These are phyloP conservation scores for Buxus sempervirens DNA, from an alignment of 164 flowering plant species.

Conservation along the genomic window DNA sequence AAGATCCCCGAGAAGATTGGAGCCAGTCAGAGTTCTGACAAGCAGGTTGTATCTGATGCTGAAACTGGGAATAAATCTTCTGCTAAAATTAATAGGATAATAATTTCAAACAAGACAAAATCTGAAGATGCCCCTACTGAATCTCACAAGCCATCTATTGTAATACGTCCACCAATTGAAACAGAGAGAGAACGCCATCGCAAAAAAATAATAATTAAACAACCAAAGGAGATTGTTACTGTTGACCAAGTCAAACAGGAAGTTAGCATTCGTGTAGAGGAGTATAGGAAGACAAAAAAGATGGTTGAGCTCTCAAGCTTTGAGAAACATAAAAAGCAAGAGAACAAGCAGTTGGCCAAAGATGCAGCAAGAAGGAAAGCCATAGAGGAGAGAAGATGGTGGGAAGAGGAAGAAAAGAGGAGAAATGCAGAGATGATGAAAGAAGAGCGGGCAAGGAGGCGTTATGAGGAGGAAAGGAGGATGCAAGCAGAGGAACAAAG, in stretches of 20 bases:
- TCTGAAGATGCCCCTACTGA: slow-evolving; percentile 53
- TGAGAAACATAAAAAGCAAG: slow-evolving; percentile 41
- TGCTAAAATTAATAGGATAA: slow-evolving; percentile 63
- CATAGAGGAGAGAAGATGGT: slow-evolving; percentile 40
- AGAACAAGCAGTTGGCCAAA: slow-evolving; percentile 29
- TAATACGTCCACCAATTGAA: slow-evolving; percentile 56
- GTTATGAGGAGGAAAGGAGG: slow-evolving; percentile 39
- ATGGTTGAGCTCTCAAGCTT: slow-evolving; percentile 59
- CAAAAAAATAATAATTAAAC: slow-evolving; percentile 73
- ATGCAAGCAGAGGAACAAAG: slow-evolving; percentile 51
- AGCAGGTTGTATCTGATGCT: slow-evolving; percentile 31
- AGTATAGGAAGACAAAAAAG: slow-evolving; percentile 62
- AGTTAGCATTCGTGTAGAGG: slow-evolving; percentile 37
- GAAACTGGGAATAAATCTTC: slow-evolving; percentile 43
- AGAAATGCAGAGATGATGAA: slow-evolving; percentile 38
- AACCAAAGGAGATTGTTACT: slow-evolving; percentile 55
- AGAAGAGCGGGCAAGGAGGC: slow-evolving; percentile 47
- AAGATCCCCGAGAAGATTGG: slow-evolving; percentile 40
- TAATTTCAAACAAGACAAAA: slow-evolving; percentile 55
- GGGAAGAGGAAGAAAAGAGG: slow-evolving; percentile 72
- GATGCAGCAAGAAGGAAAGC: slow-evolving; percentile 37
- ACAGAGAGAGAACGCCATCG: slow-evolving; percentile 47
- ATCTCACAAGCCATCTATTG: slow-evolving; percentile 46
- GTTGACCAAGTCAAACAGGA: slow-evolving; percentile 47
- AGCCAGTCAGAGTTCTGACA: slow-evolving; percentile 37